phyloP scores from a whole-genome alignment of 768 basidiomycete species.

The Leccinum boreale region DNA sequence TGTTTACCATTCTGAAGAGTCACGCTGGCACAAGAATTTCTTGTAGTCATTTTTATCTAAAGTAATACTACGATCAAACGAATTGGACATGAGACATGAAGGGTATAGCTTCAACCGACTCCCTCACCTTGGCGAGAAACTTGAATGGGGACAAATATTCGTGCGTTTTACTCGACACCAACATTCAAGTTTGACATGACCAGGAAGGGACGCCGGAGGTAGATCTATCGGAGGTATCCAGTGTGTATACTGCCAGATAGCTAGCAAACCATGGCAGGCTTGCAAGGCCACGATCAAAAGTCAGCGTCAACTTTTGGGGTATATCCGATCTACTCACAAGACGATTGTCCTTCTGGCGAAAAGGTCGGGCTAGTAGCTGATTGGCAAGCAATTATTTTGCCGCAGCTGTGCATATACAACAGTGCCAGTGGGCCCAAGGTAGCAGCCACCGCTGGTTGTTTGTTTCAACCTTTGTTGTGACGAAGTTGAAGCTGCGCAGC shows the following conservation, averaged over 20 bases:
- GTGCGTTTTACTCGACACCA: background rate
- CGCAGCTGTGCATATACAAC: background rate
- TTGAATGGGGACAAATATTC: background rate
- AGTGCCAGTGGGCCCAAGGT: background rate
- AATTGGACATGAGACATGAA: background rate
- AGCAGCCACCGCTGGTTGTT: background rate
- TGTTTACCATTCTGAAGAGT: constrained; percentile 23
- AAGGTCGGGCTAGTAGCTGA: no score
- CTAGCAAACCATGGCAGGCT: no score
- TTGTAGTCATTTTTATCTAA: background rate
- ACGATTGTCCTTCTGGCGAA: no score
- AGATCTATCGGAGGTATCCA: no score
- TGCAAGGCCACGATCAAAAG: no score
- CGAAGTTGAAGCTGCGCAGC: background rate
- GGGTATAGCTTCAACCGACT: background rate
- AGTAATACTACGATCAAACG: background rate
- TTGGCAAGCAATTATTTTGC: no score
- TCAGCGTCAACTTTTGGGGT: background rate
- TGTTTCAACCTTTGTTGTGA: background rate
- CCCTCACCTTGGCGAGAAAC: background rate
- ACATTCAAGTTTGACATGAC: no score
- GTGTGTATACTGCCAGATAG: no score
- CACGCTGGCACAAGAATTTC: no score
- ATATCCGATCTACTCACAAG: no score
- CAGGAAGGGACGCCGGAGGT: no score